phyloP scores from a whole-genome alignment of 1,139 yeast genomes.

The Lodderomyces margitis region DNA sequence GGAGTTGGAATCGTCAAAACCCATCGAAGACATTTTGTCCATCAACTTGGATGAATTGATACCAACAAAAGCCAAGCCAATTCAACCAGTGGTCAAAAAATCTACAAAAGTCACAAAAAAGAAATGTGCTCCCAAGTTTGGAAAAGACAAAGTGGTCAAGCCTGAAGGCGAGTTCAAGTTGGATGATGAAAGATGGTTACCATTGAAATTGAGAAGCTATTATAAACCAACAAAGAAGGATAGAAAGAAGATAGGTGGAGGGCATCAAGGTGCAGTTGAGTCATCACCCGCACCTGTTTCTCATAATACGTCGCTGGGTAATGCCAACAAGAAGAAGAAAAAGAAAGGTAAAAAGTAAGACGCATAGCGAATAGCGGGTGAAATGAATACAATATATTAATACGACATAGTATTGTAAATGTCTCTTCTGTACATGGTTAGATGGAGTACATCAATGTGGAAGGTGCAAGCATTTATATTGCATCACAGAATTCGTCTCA shows the following conservation, averaged over 20 bases:
- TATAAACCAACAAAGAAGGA: conserved; percentile 74
- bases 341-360: conserved; percentile 5
- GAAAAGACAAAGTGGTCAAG: conserved; percentile 34
- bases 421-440: no score
- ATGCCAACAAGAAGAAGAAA: conserved; percentile 4
- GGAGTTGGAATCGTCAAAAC: conserved; percentile 25
- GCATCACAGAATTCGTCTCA: no score
- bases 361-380: not conserved
- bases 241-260: conserved; percentile 64
- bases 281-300: conserved; percentile 19
- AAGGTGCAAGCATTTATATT: no score
- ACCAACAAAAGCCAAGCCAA: conserved; percentile 13
- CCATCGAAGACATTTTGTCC: conserved; percentile 29
- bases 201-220: conserved; percentile 78
- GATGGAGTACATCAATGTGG: no score
- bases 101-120: conserved; percentile 20
- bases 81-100: conserved; percentile 8
- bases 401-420: no score
- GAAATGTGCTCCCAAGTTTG: conserved; percentile 32
- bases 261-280: conserved; percentile 64
- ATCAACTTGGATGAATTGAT: conserved; percentile 25
- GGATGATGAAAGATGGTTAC: conserved; percentile 82
- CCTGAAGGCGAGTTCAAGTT: conserved; percentile 30
- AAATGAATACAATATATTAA: no score
- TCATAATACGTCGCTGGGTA: conserved; percentile 12